Evolutionary conservation across 306 rosid genomes (phyloP), one percentile per base, ranked within the genome.

Genomic region (Quercus variabilis): DNA sequence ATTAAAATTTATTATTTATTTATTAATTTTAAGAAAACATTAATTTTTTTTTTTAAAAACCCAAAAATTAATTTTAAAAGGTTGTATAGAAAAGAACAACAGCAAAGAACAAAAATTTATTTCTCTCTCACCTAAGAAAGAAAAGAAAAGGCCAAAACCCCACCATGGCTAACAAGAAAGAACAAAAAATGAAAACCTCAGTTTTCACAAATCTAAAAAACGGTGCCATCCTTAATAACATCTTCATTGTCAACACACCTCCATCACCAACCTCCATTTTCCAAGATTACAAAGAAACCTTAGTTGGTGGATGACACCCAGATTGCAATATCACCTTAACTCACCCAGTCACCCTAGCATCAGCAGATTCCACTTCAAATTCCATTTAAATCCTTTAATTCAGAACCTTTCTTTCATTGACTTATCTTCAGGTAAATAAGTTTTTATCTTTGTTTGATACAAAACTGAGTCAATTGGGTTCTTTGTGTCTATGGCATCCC

Each of bases 341-440:
- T 3, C 95, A 94, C 76, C 99, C 99, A 89, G 90, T 3, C 95
- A 94, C 76, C 99, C 99, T 30, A 94, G 97, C 81, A 80, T 92
- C 58, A 94, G 96, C 79, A 85, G 99, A 78, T 94, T 86, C 85
- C 97, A 94, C 84, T 91, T 92, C 84, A 83, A 86, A 71, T 84
- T 92, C 83, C 81, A 74, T 25, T 87, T 87, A 30, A 67, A 76
- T 5, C 89, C 92, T 6, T 84, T 83, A 35, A 87, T 85, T 0
- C 89, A 77, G 2, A 76, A 84, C 73, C 86, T 94, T 60, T 89
- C 75, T 12, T 87, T 95, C 54, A 23, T 81, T 35, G 98, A 92
- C 76, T 84, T 90, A 28, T 85, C 91, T 33, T 92, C 93, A 18
- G 92, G 99, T 87, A 74, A 72, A n/a, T 54, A 2, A n/a, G 21